Percentiles rank a stretch among this genome's conserved stretches.
Conservation (phyloP, 768 basidiomycete genomes). For the Psilocybe subaeruginosa region DNA sequence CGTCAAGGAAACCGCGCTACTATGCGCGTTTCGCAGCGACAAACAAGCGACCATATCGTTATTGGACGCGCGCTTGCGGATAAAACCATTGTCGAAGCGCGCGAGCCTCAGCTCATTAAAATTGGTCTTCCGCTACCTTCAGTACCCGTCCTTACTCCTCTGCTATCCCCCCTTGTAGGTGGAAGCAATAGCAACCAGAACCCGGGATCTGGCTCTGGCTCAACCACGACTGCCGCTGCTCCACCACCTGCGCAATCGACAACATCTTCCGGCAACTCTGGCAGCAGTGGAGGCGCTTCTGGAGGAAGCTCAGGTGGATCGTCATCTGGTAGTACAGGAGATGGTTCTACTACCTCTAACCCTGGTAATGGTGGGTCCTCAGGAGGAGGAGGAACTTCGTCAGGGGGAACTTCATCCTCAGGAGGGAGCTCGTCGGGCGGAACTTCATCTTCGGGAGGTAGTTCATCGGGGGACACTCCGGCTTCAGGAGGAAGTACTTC, state of each 20-base stretch:
- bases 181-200: conserved; percentile 21
- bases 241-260: conserved; percentile 18
- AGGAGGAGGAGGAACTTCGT: conserved; percentile 3
- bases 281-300: conserved; percentile 9
- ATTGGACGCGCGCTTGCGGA: conserved; percentile 18
- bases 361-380: background rate
- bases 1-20: conserved; percentile 3
- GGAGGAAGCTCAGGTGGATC: conserved; percentile 17
- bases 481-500: background rate
- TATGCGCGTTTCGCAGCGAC: conserved; percentile 14
- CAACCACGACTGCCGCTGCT: conserved; percentile 16
- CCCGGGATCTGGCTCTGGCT: background rate
- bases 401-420: conserved; percentile 5
- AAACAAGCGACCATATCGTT: conserved; percentile 6
- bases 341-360: conserved; percentile 6
- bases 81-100: conserved; percentile 32
- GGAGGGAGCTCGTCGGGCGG: conserved; percentile 5
- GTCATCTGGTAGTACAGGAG: conserved; percentile 9
- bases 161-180: conserved; percentile 37
- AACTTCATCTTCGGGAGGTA: conserved; percentile 5
- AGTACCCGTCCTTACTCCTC: conserved; percentile 40
- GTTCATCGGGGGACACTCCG: conserved; percentile 6
- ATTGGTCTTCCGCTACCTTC: conserved; percentile 41
- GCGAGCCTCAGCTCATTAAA: conserved; percentile 41
- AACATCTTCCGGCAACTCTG: conserved; percentile 17